Conservation (phyloP, 352 stramenopile species). For the Globisporangium takayamanum region DNA sequence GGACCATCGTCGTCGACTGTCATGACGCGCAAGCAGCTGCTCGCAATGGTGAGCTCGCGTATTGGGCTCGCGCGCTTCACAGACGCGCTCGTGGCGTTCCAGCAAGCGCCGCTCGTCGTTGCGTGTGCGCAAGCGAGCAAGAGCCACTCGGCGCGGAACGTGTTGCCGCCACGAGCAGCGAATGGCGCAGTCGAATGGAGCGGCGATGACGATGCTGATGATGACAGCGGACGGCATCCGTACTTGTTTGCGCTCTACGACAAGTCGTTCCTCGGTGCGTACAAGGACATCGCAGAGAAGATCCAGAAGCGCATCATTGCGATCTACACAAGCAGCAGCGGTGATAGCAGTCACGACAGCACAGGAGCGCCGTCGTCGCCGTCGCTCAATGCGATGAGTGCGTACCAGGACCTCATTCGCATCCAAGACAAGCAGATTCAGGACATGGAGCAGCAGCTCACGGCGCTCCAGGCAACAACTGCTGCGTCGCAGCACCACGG, state of each 20-base stretch:
- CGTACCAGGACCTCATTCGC: slow-evolving; percentile 76
- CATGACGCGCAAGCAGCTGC: slow-evolving; percentile 53
- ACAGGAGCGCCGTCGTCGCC: background rate
- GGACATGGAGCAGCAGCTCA: slow-evolving; percentile 32
- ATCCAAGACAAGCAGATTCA: slow-evolving; percentile 76
- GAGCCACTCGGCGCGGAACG: slow-evolving; percentile 27
- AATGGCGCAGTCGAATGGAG: background rate
- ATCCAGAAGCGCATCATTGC: slow-evolving; percentile 63
- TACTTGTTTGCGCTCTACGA: slow-evolving; percentile 73
- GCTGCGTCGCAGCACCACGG: background rate
- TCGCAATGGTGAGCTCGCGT: slow-evolving; percentile 61
- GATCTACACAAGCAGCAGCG: slow-evolving; percentile 37
- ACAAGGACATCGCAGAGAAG: slow-evolving; percentile 38
- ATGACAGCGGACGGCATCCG: slow-evolving; percentile 4
- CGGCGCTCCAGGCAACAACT: background rate
- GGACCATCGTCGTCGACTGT: background rate
- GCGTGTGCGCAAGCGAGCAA: slow-evolving; percentile 35
- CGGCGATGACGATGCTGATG: slow-evolving; percentile 18
- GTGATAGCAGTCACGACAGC: slow-evolving; percentile 16
- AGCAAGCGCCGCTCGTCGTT: slow-evolving; percentile 45
- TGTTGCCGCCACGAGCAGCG: slow-evolving; percentile 29
- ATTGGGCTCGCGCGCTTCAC: slow-evolving; percentile 60
- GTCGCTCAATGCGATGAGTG: slow-evolving; percentile 21
- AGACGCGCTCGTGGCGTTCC: slow-evolving; percentile 59
- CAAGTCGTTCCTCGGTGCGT: slow-evolving; percentile 42